Percentiles rank a stretch among this genome's conserved stretches.
phyloP scores from a whole-genome alignment of 805 yeast genomes.

The Candida odintsovae region DNA sequence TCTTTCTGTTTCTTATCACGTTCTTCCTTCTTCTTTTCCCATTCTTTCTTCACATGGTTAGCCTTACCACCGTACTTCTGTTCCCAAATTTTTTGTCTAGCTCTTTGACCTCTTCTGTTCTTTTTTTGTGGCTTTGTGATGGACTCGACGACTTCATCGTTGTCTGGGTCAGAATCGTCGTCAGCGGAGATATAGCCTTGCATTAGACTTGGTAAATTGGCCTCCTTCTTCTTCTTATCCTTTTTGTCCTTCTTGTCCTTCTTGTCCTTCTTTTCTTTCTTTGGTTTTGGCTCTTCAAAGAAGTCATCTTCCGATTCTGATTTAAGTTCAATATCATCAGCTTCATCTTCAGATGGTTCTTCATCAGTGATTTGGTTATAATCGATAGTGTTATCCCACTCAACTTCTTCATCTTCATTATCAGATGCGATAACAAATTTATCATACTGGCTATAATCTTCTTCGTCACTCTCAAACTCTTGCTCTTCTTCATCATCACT shows the following conservation, averaged over 20 bases:
- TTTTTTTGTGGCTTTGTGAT: slow-evolving; percentile 54
- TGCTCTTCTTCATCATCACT: slow-evolving; percentile 21
- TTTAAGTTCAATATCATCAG: slow-evolving; percentile 15
- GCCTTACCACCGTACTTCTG: slow-evolving; percentile 79
- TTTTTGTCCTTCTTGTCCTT: slow-evolving; percentile 21
- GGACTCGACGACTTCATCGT: slow-evolving; percentile 43
- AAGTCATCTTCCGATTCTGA: slow-evolving; percentile 33
- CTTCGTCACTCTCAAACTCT: slow-evolving; percentile 21
- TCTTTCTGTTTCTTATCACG: slow-evolving; percentile 56
- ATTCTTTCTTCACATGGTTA: slow-evolving; percentile 70
- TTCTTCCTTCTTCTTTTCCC: slow-evolving; percentile 46
- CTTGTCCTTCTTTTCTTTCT: slow-evolving; percentile 19
- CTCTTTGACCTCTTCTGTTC: slow-evolving; percentile 95
- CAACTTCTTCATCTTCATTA: slow-evolving; percentile 34
- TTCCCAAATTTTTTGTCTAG: slow-evolving; percentile 96
- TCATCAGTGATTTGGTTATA: slow-evolving; percentile 64
- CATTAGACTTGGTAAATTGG: slow-evolving; percentile 60
- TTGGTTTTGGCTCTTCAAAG: slow-evolving; percentile 25
- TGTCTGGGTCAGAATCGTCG: slow-evolving; percentile 60
- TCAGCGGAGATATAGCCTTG: slow-evolving; percentile 85
- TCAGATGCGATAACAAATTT: slow-evolving; percentile 32
- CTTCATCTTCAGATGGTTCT: slow-evolving; percentile 40
- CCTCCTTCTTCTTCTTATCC: slow-evolving; percentile 31
- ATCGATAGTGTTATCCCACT: slow-evolving; percentile 24
- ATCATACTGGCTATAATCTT: slow-evolving; percentile 29